Evolutionary conservation across 768 basidiomycete genomes (phyloP).

Genomic region (Tulasnella sp.): DNA sequence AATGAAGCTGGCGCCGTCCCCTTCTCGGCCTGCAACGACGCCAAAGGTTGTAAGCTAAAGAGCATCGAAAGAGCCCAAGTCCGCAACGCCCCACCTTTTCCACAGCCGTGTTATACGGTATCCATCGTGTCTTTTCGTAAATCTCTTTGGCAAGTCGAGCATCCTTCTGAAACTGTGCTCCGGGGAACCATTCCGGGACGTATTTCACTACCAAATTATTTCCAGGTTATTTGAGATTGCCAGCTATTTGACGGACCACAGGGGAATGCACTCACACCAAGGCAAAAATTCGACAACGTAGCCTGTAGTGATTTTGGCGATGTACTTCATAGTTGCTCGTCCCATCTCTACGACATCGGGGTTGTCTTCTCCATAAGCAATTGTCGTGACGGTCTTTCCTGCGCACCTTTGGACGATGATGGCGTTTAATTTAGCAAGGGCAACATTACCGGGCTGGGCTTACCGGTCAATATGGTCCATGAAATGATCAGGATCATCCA

Average conservation of each 20-base stretch:
- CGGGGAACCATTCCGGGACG: not conserved
- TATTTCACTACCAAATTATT: not conserved
- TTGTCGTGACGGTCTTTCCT: not conserved
- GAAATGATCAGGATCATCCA: not conserved
- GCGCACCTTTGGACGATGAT: not conserved
- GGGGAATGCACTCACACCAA: constrained; percentile 3
- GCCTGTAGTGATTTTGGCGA: not conserved
- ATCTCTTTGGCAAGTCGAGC: not conserved
- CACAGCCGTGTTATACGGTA: too few relatives aligned
- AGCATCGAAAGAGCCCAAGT: too few relatives aligned
- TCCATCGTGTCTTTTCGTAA: too few relatives aligned
- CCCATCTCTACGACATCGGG: constrained; percentile 1
- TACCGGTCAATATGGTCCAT: not conserved
- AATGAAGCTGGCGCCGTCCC: too few relatives aligned
- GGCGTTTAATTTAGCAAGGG: too few relatives aligned
- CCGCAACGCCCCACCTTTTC: too few relatives aligned
- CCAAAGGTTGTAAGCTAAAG: too few relatives aligned
- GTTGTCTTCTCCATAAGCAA: constrained; percentile 4
- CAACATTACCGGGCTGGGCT: not conserved
- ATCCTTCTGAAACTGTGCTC: not conserved
- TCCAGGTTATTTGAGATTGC: too few relatives aligned
- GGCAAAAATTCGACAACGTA: constrained; percentile 2
- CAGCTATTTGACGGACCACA: too few relatives aligned
- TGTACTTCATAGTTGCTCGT: not conserved
- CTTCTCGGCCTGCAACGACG: too few relatives aligned